A percentile compares a stretch with the other conserved stretches of the same genome.
Evolutionary conservation across 2,329 filamentous ascomycete species (phyloP).

Genomic region (Fusarium sp.): DNA sequence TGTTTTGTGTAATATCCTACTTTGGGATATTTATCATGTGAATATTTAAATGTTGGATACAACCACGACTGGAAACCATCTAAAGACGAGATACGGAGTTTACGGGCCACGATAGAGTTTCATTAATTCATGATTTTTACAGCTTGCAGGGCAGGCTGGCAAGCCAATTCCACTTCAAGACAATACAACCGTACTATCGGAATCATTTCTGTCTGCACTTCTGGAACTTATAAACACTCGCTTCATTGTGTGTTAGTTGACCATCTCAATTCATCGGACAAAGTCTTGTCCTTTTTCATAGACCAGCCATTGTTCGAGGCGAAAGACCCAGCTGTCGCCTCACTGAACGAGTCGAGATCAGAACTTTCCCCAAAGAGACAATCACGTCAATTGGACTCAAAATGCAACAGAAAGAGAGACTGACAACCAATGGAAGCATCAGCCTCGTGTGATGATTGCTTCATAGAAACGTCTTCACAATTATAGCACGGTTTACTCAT

Average conservation of each 20-base stretch:
- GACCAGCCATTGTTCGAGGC: conserved; percentile 35
- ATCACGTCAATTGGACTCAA: conserved; percentile 27
- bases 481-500: background rate
- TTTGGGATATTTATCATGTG: conserved; percentile 16
- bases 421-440: conserved; percentile 17
- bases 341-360: conserved; percentile 28
- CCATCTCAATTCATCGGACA: background rate
- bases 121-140: conserved; percentile 7
- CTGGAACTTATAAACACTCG: background rate
- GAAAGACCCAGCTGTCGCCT: conserved; percentile 31
- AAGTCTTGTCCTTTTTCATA: background rate
- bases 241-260: background rate
- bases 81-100: conserved; percentile 34
- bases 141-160: conserved; percentile 16
- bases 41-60: conserved; percentile 33
- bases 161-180: conserved; percentile 2
- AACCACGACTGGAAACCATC: conserved; percentile 24
- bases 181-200: conserved; percentile 4
- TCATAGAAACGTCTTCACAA: conserved; percentile 1
- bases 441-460: conserved; percentile 7
- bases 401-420: background rate
- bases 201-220: background rate
- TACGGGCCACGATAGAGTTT: conserved; percentile 31
- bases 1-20: conserved; percentile 17
- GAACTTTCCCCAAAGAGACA: conserved; percentile 1